Percentiles rank a stretch among this genome's conserved stretches.
These are phyloP conservation scores for Stachybotrys echinatus DNA, from an alignment of 2,329 filamentous ascomycete genomes.

Conservation along the genomic window DNA sequence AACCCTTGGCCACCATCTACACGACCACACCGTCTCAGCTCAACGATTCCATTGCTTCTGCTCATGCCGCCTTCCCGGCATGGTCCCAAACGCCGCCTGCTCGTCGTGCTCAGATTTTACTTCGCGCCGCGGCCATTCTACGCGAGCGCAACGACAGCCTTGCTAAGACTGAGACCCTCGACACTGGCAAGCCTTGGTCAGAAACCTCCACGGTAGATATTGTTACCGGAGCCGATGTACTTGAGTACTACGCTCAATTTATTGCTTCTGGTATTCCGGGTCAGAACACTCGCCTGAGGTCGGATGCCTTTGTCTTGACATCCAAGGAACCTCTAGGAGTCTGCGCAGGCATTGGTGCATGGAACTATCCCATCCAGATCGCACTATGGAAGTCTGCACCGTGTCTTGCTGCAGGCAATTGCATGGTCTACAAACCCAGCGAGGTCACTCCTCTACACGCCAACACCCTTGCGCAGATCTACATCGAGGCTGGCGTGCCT, in stretches of 20 bases:
- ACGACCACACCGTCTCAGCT: constrained; percentile 62
- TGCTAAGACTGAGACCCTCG: constrained; percentile 72
- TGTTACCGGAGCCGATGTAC: constrained; percentile 74
- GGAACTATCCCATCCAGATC: constrained; percentile 91
- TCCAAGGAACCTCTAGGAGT: constrained; percentile 78
- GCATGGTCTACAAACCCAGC: constrained; percentile 87
- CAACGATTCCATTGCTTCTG: constrained; percentile 67
- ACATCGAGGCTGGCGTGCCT: constrained; percentile 72
- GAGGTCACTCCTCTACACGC: constrained; percentile 84
- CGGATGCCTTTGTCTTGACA: constrained; percentile 77
- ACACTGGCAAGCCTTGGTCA: constrained; percentile 81
- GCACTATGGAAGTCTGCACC: constrained; percentile 86
- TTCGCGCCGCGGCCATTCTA: constrained; percentile 68
- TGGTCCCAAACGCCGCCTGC: constrained; percentile 76
- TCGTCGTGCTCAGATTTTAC: constrained; percentile 70
- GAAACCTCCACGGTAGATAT: constrained; percentile 84
- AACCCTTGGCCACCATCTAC: constrained; percentile 66
- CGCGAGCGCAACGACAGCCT: constrained; percentile 75
- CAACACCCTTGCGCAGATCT: constrained; percentile 68
- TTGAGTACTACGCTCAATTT: constrained; percentile 81
- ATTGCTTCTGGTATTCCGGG: constrained; percentile 77
- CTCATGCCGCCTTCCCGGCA: constrained; percentile 62
- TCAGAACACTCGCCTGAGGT: constrained; percentile 67
- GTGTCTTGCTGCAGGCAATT: constrained; percentile 80
- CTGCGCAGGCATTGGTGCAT: constrained; percentile 81